Evolutionary conservation across 116 monocot species (phyloP), one percentile per base, ranked within the genome.

Genomic region (Trichopus zeylanicus): DNA sequence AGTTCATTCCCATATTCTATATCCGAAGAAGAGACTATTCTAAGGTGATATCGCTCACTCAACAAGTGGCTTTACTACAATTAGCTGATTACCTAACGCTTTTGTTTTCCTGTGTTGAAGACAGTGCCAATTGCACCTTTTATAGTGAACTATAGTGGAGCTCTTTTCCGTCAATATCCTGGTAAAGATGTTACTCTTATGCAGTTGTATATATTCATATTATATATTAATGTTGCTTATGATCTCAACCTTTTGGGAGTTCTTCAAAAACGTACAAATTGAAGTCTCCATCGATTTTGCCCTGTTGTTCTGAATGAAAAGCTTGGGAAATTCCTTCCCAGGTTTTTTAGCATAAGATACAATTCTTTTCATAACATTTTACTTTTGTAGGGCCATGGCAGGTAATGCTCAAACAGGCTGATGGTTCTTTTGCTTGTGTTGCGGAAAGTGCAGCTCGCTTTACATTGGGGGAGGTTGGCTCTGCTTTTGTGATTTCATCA

Each of bases 391-490:
- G 91, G 22, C 98, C 98, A 49, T 98, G 98, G 98, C 98, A 98
- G 55, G 91, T 98, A 29, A 98, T 98, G 98, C 88, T 98, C 68
- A 98, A 91, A 53, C 98, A 98, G 53, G 53, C 65, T 62, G 98
- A 98, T 69, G 82, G 85, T 49, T 98, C 98, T 15, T 98, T 88
- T 74, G 98, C 98, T 60, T 98, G 98, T 62, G 77, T 98, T 31
- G 98, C 98, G 39, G 98, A 91, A 75, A 91, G 98, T 61, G 75
- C 79, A 26, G 67, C 85, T 32, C 87, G 98, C 26, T 98, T 98
- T 64, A 91, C 91, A n/a, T 61, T 98, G 48, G 91, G 91, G 25
- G 91, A 98, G 85, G 91, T 98, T 54, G n/a, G n/a, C n/a, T n/a
- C n/a, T n/a, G n/a, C 7, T 29, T 62, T 22, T 24, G n/a, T 18